These are phyloP conservation scores for Cornus florida DNA, from an alignment of 148 eudicot species.

Conservation along the genomic window DNA sequence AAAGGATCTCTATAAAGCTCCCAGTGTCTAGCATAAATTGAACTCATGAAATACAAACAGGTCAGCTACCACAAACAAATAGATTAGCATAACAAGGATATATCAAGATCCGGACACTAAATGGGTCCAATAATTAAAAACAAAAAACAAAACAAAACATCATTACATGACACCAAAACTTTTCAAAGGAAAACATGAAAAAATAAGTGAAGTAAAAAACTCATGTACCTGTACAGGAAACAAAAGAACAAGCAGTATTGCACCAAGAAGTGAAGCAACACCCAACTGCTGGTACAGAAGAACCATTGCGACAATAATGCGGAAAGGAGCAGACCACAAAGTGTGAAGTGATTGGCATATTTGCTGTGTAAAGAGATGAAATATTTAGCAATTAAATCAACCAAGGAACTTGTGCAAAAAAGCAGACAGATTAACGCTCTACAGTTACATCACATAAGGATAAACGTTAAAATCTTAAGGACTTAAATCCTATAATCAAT, in stretches of 20 bases:
- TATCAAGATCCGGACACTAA: background rate
- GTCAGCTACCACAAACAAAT: too few species aligned
- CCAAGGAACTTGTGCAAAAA: slow-evolving; percentile 1
- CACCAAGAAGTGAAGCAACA: slow-evolving; percentile 85
- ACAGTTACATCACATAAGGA: too few species aligned
- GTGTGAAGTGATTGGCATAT: slow-evolving; percentile 84
- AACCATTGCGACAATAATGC: slow-evolving; percentile 72
- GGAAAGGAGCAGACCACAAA: slow-evolving; percentile 97
- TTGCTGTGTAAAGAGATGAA: slow-evolving; percentile 59
- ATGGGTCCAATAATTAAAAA: slow-evolving; percentile 3
- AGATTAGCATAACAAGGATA: too few species aligned
- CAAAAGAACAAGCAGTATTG: slow-evolving; percentile 67
- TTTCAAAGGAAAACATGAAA: background rate
- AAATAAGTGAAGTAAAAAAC: background rate
- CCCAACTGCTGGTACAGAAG: slow-evolving; percentile 84
- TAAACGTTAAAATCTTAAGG: too few species aligned
- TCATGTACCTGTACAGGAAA: slow-evolving; percentile 77
- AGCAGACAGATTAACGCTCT: too few species aligned
- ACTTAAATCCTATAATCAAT: too few species aligned
- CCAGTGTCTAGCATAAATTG: too few species aligned
- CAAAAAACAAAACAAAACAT: background rate
- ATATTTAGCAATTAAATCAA: background rate
- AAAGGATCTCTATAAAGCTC: too few species aligned
- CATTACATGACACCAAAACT: background rate
- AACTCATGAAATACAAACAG: too few species aligned